phyloP scores from a whole-genome alignment of 768 basidiomycete species.

The Pleurotus citrinopileatus region DNA sequence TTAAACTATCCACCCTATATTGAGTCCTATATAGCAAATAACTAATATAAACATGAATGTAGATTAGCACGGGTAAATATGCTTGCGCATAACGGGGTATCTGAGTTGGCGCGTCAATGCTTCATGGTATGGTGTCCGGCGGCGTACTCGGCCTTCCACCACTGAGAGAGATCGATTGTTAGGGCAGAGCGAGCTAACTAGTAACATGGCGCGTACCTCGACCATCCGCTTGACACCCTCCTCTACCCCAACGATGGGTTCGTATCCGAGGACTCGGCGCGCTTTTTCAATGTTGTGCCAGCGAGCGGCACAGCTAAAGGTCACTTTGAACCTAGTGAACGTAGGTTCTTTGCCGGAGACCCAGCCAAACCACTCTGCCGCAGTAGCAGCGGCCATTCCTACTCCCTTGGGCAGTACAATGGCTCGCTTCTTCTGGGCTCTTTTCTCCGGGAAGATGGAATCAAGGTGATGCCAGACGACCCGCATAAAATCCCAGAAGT shows the following conservation, averaged over 20 bases:
- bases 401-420: slow-evolving; percentile 57
- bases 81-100: background rate
- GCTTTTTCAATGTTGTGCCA: slow-evolving; percentile 97
- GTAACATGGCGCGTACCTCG: slow-evolving; percentile 46
- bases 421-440: slow-evolving; percentile 30
- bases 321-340: slow-evolving; percentile 84
- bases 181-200: background rate
- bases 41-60: background rate
- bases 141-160: slow-evolving; percentile 44
- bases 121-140: slow-evolving; percentile 37
- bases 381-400: slow-evolving; percentile 68
- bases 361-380: slow-evolving; percentile 73
- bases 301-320: slow-evolving; percentile 72
- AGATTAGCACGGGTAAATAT: background rate
- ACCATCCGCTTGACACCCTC: slow-evolving; percentile 83
- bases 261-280: slow-evolving; percentile 87
- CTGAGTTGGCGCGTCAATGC: slow-evolving; percentile 21
- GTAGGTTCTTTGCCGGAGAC: slow-evolving; percentile 75
- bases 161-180: slow-evolving; percentile 29
- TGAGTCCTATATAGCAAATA: too few relatives aligned
- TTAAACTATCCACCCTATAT: too few relatives aligned
- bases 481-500: slow-evolving; percentile 94
- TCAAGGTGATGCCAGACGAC: slow-evolving; percentile 74
- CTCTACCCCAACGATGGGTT: slow-evolving; percentile 83
- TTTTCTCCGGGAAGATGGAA: slow-evolving; percentile 53